phyloP scores from a whole-genome alignment of 2,329 filamentous ascomycete species.

The Colletotrichum sp. region DNA sequence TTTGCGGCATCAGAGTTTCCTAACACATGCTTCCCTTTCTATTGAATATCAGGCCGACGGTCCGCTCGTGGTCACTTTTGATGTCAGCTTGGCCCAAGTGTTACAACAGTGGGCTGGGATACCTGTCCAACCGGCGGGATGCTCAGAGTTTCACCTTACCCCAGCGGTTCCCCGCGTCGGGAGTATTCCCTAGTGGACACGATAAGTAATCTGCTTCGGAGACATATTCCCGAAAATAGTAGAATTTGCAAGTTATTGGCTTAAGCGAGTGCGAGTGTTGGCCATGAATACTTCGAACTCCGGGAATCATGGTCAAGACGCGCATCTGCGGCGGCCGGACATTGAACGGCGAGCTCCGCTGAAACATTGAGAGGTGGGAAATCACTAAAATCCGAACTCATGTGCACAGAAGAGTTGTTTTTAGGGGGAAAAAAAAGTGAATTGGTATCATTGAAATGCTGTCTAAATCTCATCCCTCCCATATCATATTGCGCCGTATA shows the following conservation, averaged over 20 bases:
- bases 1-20: background rate
- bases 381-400: rapidly evolving
- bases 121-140: background rate
- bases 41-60: background rate
- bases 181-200: background rate
- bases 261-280: background rate
- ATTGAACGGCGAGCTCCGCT: rapidly evolving
- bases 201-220: background rate
- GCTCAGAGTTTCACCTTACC: background rate
- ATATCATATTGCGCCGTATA: background rate
- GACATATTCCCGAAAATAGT: background rate
- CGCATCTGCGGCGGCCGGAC: background rate
- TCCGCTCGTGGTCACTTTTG: background rate
- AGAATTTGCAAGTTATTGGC: background rate
- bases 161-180: background rate
- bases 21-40: background rate
- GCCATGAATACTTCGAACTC: background rate
- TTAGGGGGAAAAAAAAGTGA: background rate
- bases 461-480: background rate
- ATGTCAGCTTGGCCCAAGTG: background rate
- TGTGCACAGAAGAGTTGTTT: rapidly evolving
- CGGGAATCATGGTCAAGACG: rapidly evolving
- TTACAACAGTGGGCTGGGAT: background rate
- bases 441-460: background rate
- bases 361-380: background rate